A percentile compares a stretch with the other conserved stretches of the same genome.
These are phyloP conservation scores for Kazachstania bromeliacearum DNA, from an alignment of 805 yeast genomes.

Conservation along the genomic window DNA sequence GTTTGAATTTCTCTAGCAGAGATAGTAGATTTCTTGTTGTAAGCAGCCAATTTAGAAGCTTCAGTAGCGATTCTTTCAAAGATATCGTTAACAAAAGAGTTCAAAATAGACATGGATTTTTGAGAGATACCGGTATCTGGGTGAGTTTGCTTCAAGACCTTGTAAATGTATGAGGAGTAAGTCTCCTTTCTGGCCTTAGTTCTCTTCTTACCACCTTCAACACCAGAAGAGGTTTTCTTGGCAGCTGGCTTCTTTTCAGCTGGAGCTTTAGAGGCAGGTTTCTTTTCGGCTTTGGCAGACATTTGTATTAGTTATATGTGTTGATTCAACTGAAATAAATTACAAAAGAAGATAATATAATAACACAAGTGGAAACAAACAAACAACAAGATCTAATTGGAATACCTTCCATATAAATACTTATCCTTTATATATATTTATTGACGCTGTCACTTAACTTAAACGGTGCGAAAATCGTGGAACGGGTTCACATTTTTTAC, in stretches of 20 bases:
- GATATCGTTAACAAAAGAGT: constrained; percentile 95
- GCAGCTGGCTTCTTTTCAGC: constrained; percentile 53
- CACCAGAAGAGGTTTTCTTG: constrained; percentile 76
- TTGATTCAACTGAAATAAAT: neutral
- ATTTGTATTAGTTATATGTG: constrained; percentile 29
- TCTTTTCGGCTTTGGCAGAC: constrained; percentile 59
- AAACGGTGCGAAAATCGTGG: neutral
- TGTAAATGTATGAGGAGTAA: constrained; percentile 95
- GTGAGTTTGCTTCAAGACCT: constrained; percentile 96
- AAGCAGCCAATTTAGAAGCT: constrained; percentile 97
- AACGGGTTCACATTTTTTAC: neutral
- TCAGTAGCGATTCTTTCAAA: constrained; percentile 97
- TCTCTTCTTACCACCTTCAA: constrained; percentile 79
- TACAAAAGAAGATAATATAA: neutral
- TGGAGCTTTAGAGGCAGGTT: constrained; percentile 32
- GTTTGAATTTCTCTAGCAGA: constrained; percentile 98
- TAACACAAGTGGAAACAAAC: neutral
- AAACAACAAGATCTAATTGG: neutral
- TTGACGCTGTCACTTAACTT: neutral
- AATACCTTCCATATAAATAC: neutral
- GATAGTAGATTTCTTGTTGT: constrained; percentile 96
- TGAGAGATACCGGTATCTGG: constrained; percentile 99
- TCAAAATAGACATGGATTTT: constrained; percentile 97
- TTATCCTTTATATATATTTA: neutral
- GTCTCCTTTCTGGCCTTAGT: constrained; percentile 95